A percentile compares a stretch with the other conserved stretches of the same genome.
Conservation (phyloP, 1,284 basidiomycete genomes). For the Serendipita sp. region DNA sequence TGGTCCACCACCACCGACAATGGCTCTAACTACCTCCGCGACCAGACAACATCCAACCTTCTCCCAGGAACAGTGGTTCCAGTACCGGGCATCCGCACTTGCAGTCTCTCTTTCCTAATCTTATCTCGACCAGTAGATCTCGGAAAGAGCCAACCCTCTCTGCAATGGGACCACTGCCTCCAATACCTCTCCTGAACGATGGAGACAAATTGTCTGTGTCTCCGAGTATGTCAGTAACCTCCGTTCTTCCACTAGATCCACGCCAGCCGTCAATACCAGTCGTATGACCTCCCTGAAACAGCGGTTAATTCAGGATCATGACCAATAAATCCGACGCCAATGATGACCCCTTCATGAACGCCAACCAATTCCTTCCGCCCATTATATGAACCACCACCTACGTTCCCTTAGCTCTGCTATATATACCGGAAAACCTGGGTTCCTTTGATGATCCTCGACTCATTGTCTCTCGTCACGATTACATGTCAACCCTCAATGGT, state of each 20-base stretch:
- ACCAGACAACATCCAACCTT: neutral
- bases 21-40: neutral
- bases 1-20: neutral
- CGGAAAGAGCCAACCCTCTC: neutral
- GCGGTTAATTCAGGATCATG: neutral
- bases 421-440: neutral
- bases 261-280: neutral
- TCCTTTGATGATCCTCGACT: neutral
- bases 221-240: neutral
- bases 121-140: neutral
- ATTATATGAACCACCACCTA: neutral
- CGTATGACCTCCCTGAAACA: neutral
- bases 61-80: neutral
- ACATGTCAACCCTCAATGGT: neutral
- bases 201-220: neutral
- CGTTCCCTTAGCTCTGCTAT: neutral
- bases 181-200: neutral
- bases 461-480: neutral
- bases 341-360: neutral
- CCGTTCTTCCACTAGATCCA: neutral
- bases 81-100: neutral
- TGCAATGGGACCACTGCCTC: neutral
- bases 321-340: neutral
- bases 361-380: neutral
- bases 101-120: neutral